Conservation (phyloP, 2,329 filamentous ascomycete genomes). For the Nemania bipapillata region DNA sequence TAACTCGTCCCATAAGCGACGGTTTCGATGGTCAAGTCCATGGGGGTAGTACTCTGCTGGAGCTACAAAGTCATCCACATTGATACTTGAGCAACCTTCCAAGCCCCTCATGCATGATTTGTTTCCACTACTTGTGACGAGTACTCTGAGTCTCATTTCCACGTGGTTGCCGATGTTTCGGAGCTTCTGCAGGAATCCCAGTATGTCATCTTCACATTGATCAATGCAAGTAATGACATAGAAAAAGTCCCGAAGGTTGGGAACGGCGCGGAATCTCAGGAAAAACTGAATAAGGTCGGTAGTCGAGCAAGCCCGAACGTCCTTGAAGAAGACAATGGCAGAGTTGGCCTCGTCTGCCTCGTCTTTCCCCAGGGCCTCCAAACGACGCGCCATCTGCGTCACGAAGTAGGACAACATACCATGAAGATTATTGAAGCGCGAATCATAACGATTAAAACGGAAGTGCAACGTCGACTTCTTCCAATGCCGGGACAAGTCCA, state of each 20-base stretch:
- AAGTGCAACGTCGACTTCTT: neutral
- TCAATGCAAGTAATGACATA: conserved; percentile 9
- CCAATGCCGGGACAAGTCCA: too few species aligned
- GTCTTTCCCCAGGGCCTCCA: too few species aligned
- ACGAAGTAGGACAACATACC: conserved; percentile 14
- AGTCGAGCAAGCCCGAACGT: neutral
- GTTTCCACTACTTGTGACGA: neutral
- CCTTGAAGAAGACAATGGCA: neutral
- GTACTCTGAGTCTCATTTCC: neutral
- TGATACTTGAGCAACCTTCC: neutral
- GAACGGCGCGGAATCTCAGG: neutral
- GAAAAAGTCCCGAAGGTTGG: neutral
- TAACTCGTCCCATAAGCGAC: neutral
- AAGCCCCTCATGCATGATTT: neutral
- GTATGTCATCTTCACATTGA: conserved; percentile 2
- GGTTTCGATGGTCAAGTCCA: neutral
- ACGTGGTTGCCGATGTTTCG: neutral
- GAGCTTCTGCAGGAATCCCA: neutral
- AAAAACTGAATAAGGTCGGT: conserved; percentile 1
- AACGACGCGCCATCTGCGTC: neutral
- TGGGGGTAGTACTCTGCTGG: neutral
- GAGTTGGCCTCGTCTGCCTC: too few species aligned
- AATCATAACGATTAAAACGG: conserved; percentile 4
- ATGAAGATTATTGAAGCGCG: conserved; percentile 7
- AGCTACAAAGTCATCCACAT: neutral